A percentile compares a stretch with the other conserved stretches of the same genome.
Conservation (phyloP, 176 grass and related monocot species). For the Chloris gayana region DNA sequence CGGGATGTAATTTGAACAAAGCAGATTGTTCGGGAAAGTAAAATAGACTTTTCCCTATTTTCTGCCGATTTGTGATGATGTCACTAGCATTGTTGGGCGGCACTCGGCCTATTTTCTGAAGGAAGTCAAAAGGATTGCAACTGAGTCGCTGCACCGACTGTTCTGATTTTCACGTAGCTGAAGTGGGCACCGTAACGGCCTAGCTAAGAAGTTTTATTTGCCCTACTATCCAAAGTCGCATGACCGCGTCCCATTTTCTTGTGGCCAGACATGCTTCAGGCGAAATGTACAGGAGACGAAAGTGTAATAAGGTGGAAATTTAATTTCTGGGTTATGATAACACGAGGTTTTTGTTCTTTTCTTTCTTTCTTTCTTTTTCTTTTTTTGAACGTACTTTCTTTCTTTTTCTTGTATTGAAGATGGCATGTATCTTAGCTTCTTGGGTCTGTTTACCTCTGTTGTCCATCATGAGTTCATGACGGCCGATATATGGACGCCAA, state of each 20-base stretch:
- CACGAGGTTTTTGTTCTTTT: not conserved
- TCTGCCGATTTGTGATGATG: not conserved
- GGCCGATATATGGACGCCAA: no score
- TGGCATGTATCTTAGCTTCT: not conserved
- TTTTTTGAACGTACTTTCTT: no score
- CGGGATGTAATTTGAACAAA: no score
- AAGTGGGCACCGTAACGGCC: constrained; percentile 34
- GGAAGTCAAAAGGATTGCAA: constrained; percentile 17
- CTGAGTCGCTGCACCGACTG: constrained; percentile 30
- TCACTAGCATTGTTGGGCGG: constrained; percentile 9
- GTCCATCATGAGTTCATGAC: not conserved
- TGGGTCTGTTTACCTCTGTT: not conserved
- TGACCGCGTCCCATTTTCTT: not conserved
- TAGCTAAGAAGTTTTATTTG: not conserved
- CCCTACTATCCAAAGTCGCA: not conserved
- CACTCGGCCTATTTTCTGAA: constrained; percentile 17
- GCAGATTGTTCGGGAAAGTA: no score
- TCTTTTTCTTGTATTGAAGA: not conserved
- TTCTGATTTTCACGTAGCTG: constrained; percentile 29
- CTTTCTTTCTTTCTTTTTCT: not conserved
- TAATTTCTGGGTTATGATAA: not conserved
- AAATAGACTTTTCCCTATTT: no score
- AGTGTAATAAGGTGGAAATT: not conserved
- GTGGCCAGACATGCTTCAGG: not conserved
- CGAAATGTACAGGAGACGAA: not conserved